Conservation (phyloP, 2,329 filamentous ascomycete species). For the Pseudogymnoascus sp. region DNA sequence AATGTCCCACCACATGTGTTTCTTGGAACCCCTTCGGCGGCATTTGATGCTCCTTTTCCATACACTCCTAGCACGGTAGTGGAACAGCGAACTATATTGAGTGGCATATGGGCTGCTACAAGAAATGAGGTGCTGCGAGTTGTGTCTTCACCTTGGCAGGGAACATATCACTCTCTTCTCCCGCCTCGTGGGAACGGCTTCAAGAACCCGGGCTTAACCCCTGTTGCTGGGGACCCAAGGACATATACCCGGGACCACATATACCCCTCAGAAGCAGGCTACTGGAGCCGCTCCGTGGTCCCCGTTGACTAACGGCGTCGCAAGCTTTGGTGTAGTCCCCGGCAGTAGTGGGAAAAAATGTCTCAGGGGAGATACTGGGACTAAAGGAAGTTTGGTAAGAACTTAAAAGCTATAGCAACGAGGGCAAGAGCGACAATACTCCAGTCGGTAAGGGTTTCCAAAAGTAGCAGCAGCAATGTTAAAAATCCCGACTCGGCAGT, state of each 20-base stretch:
- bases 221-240: not conserved
- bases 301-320: not conserved
- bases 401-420: not conserved
- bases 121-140: not conserved
- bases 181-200: not conserved
- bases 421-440: not conserved
- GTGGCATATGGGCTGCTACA: not conserved
- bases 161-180: not conserved
- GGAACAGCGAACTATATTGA: not conserved
- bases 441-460: no score
- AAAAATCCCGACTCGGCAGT: conserved; percentile 1
- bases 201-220: not conserved
- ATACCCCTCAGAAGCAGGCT: not conserved
- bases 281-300: not conserved
- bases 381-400: not conserved
- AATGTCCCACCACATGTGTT: not conserved
- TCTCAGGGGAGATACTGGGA: not conserved
- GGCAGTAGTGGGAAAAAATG: not conserved
- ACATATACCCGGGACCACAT: conserved; percentile 7
- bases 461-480: not conserved
- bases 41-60: not conserved
- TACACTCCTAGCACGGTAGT: not conserved
- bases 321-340: not conserved
- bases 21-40: not conserved
- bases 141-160: not conserved